These are phyloP conservation scores for Aureobasidium sp. DNA, from an alignment of 2,329 filamentous ascomycete species.

Conservation along the genomic window DNA sequence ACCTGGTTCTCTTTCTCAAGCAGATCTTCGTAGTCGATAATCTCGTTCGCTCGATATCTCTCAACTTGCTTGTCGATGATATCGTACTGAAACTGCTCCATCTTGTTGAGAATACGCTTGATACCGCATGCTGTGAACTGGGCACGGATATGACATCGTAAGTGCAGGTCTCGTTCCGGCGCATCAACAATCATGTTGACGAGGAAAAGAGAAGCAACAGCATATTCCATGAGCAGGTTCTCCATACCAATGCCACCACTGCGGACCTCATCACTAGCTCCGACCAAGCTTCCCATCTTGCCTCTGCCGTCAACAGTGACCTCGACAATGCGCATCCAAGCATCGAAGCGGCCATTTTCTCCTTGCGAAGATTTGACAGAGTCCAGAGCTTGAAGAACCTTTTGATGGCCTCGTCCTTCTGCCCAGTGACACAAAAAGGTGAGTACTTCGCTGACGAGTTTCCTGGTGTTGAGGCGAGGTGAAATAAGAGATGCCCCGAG, in stretches of 20 bases:
- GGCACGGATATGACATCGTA: slow-evolving; percentile 87
- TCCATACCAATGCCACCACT: slow-evolving; percentile 97
- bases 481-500: slow-evolving; percentile 82
- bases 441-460: slow-evolving; percentile 89
- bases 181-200: slow-evolving; percentile 96
- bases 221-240: slow-evolving; percentile 98
- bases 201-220: slow-evolving; percentile 85
- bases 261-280: slow-evolving; percentile 90
- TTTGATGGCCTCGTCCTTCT: slow-evolving; percentile 78
- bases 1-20: slow-evolving; percentile 84
- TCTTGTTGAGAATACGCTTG: slow-evolving; percentile 88
- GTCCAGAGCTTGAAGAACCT: slow-evolving; percentile 89
- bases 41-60: slow-evolving; percentile 84
- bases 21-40: slow-evolving; percentile 96
- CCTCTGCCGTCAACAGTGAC: slow-evolving; percentile 93
- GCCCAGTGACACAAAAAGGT: slow-evolving; percentile 96
- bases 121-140: slow-evolving; percentile 95
- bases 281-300: slow-evolving; percentile 97
- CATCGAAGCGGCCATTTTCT: slow-evolving; percentile 92
- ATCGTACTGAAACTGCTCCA: slow-evolving; percentile 98
- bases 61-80: slow-evolving; percentile 98
- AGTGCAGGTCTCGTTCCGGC: slow-evolving; percentile 76
- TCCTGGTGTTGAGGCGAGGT: slow-evolving; percentile 80
- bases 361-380: slow-evolving; percentile 78
- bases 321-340: slow-evolving; percentile 97